Evolutionary conservation across 2,329 filamentous ascomycete species (phyloP).

Genomic region (Pseudogymnoascus sp.): DNA sequence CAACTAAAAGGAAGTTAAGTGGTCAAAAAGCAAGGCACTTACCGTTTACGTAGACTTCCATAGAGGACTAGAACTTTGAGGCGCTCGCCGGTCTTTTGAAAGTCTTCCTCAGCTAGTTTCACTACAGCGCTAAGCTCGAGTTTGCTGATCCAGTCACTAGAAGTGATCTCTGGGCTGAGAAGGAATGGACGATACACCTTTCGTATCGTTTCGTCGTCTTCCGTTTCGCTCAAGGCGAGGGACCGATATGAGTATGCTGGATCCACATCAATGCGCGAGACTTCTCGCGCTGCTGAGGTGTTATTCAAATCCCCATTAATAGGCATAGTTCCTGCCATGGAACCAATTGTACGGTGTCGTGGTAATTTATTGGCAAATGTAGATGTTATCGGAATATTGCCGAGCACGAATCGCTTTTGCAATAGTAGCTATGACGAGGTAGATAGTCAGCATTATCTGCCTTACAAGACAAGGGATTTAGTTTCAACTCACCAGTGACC

Average conservation of each 20-base stretch:
- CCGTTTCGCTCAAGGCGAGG: constrained; percentile 36
- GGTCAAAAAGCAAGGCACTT: constrained; percentile 1
- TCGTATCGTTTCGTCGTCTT: constrained; percentile 43
- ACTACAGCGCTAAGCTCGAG: constrained; percentile 49
- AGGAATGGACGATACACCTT: constrained; percentile 52
- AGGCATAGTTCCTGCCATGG: not conserved
- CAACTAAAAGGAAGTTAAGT: not conserved
- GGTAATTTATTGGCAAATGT: not conserved
- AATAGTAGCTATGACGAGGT: not conserved
- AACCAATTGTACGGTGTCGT: not conserved
- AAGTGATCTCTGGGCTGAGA: constrained; percentile 30
- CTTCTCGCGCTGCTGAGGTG: constrained; percentile 23
- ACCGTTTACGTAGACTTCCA: constrained; percentile 47
- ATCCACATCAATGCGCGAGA: constrained; percentile 15
- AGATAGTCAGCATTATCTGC: not conserved
- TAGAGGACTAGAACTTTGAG: constrained; percentile 54
- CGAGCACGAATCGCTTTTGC: not conserved
- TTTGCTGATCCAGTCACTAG: constrained; percentile 47
- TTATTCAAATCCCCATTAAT: constrained; percentile 31
- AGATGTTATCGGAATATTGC: not conserved
- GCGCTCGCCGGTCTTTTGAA: constrained; percentile 29
- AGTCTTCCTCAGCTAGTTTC: constrained; percentile 43
- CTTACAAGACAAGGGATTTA: not conserved
- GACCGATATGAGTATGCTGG: constrained; percentile 24
- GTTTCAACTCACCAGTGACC: not conserved